Conservation (phyloP, 495 filamentous ascomycete species). For the Neurospora sp. region DNA sequence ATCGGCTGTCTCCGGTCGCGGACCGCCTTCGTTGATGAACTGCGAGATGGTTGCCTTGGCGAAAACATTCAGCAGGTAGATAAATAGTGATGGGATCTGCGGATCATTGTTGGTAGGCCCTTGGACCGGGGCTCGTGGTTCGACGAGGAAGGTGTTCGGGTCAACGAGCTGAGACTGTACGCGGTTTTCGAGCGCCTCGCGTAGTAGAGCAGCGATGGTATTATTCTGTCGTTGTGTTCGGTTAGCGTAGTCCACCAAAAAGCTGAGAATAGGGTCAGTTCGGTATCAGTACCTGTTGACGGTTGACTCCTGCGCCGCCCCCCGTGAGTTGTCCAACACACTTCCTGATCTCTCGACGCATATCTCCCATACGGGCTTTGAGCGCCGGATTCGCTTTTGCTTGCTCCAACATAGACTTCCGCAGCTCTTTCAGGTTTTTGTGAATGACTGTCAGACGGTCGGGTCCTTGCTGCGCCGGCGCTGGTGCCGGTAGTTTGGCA, state of each 20-base stretch:
- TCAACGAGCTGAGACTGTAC: slow-evolving; percentile 50
- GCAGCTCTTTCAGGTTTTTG: slow-evolving; percentile 58
- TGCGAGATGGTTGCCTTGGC: slow-evolving; percentile 67
- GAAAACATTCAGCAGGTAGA: slow-evolving; percentile 78
- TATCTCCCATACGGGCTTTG: slow-evolving; percentile 60
- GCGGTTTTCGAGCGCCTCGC: slow-evolving; percentile 28
- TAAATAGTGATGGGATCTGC: slow-evolving; percentile 52
- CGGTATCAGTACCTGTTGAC: slow-evolving; percentile 35
- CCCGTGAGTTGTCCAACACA: slow-evolving; percentile 64
- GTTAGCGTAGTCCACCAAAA: slow-evolving; percentile 1
- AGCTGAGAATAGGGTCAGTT: background rate
- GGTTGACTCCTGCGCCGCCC: slow-evolving; percentile 50
- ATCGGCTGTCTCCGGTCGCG: slow-evolving; percentile 62
- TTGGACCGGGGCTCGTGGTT: slow-evolving; percentile 42
- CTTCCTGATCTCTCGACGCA: slow-evolving; percentile 61
- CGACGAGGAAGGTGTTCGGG: slow-evolving; percentile 55
- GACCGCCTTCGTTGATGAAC: slow-evolving; percentile 62
- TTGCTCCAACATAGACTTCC: slow-evolving; percentile 44
- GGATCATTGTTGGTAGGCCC: slow-evolving; percentile 44
- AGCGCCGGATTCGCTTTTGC: slow-evolving; percentile 34
- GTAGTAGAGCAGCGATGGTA: slow-evolving; percentile 40
- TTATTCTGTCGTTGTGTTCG: background rate
- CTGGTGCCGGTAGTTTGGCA: background rate
- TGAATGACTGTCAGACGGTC: slow-evolving; percentile 58
- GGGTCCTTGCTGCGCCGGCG: background rate